Base-by-base conservation (phyloP, 257 asterid species). In the Thymus mandschuricus region DNA sequence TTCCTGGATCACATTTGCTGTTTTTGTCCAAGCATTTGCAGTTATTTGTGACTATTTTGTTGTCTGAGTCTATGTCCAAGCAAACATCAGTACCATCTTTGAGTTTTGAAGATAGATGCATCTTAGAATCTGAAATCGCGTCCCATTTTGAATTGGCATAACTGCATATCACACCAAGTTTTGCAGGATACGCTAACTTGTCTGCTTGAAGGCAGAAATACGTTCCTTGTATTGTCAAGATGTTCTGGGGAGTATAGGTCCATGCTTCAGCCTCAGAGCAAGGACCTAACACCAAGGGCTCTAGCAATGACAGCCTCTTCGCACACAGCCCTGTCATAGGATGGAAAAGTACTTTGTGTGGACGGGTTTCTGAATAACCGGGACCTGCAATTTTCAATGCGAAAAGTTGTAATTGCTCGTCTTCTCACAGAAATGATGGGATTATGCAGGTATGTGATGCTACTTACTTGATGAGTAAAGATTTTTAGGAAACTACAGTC, bases 301-400 rank as follows among this genome's bases (percentile, higher is more conserved):
- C 81, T 29, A 76, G 43, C 15, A 80, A 34, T 45, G 97, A 87
- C 28, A 28, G 52, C 60, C 85, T 81, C 76, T 54, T 73, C 15
- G 90, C 82, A 31, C 99, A 95, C 1, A 88, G 84, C 54, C 99
- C 97, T 0, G 96, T 90, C 82, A 80, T 76, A 0, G 99, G 96
- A 76, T 95, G 99, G 84, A 84, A 88, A 10, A 95, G 80, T 66
- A 92, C 43, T 67, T 87, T 83, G 80, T 88, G 96, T 8, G 70
- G 75, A 62, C 72, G 87, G 13, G 69, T 27, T 69, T 87, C 86
- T 6, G 80, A 34, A 21, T 78, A 83, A 3, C 92, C 93, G 1
- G 97, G 97, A 43, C 97, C 99, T 94, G 97, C 84, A 85, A 45
- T 77, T 52, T 48, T 11, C 34, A 48, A 48, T 59, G 66, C 55